These are phyloP conservation scores for Trametes punicea DNA, from an alignment of 768 basidiomycete genomes.

Conservation along the genomic window DNA sequence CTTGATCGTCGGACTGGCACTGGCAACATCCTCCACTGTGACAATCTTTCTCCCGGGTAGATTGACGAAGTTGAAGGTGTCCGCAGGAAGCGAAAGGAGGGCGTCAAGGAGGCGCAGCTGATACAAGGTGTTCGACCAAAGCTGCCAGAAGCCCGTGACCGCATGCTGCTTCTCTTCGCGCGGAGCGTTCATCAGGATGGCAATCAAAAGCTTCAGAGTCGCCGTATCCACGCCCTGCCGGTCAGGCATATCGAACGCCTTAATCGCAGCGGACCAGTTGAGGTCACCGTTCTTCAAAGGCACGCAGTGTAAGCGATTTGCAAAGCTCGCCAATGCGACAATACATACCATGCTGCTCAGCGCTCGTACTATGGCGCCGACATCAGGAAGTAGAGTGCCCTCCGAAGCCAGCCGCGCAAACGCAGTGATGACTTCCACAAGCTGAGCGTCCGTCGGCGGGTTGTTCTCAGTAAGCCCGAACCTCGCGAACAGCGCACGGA, in stretches of 20 bases:
- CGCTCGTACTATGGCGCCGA: slow-evolving; percentile 68
- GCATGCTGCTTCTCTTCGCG: slow-evolving; percentile 75
- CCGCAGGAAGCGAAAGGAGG: slow-evolving; percentile 81
- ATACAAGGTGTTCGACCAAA: slow-evolving; percentile 82
- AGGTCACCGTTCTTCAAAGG: slow-evolving; percentile 59
- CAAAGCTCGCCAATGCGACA: not conserved
- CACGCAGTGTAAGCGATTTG: slow-evolving; percentile 18
- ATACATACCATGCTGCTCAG: slow-evolving; percentile 69
- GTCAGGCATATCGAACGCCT: slow-evolving; percentile 82
- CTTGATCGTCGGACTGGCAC: slow-evolving; percentile 88
- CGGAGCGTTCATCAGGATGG: slow-evolving; percentile 80
- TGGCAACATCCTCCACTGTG: slow-evolving; percentile 82
- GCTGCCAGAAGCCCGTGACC: slow-evolving; percentile 80
- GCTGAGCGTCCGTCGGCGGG: slow-evolving; percentile 68
- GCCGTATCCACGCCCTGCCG: slow-evolving; percentile 86
- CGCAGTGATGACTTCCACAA: slow-evolving; percentile 67
- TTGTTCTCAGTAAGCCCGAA: slow-evolving; percentile 72
- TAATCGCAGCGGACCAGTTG: slow-evolving; percentile 81
- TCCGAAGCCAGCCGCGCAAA: slow-evolving; percentile 70
- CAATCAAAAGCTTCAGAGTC: slow-evolving; percentile 84
- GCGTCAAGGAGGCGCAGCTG: slow-evolving; percentile 88
- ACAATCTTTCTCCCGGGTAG: slow-evolving; percentile 82
- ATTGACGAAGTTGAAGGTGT: slow-evolving; percentile 90
- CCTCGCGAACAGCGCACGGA: slow-evolving; percentile 64
- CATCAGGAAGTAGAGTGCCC: slow-evolving; percentile 70